Evolutionary conservation across 495 filamentous ascomycete genomes (phyloP).

Genomic region (Pyronema domesticum): DNA sequence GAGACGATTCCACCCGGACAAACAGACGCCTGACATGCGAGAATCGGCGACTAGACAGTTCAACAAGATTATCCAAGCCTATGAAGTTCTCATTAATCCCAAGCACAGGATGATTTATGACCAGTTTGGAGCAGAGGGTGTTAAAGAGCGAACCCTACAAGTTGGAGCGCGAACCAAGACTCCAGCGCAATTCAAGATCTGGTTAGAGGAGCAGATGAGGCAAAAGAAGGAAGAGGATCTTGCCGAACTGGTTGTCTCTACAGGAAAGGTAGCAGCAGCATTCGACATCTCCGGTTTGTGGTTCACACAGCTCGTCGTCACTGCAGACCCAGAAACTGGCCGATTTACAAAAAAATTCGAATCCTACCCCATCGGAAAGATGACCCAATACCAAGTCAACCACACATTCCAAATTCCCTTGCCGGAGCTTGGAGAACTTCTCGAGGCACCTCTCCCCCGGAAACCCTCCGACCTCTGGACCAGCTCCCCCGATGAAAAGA

Average conservation of each 20-base stretch:
- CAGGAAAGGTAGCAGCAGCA: conserved; percentile 29
- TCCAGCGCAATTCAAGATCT: conserved; percentile 33
- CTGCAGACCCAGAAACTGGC: neutral
- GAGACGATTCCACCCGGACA: conserved; percentile 42
- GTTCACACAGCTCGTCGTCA: conserved; percentile 5
- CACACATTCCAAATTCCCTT: conserved; percentile 18
- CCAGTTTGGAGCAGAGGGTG: conserved; percentile 30
- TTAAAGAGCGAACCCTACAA: conserved; percentile 29
- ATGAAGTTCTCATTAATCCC: conserved; percentile 38
- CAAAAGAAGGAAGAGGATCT: conserved; percentile 29
- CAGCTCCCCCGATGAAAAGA: neutral
- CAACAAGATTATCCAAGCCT: conserved; percentile 33
- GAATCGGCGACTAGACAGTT: conserved; percentile 34
- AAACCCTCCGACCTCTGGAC: neutral
- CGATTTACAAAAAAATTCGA: neutral
- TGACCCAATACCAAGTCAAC: conserved; percentile 11
- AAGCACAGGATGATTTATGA: conserved; percentile 40
- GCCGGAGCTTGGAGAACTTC: conserved; percentile 7
- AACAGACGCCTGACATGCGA: conserved; percentile 33
- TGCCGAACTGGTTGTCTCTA: conserved; percentile 29
- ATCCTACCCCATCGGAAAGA: neutral
- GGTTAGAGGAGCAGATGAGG: conserved; percentile 34
- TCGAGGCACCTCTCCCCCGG: conserved; percentile 10
- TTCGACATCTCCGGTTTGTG: conserved; percentile 28
- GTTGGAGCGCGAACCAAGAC: conserved; percentile 31